Base-by-base conservation (phyloP, 1,139 yeast species). In the Magnusiomyces suaveolens region DNA sequence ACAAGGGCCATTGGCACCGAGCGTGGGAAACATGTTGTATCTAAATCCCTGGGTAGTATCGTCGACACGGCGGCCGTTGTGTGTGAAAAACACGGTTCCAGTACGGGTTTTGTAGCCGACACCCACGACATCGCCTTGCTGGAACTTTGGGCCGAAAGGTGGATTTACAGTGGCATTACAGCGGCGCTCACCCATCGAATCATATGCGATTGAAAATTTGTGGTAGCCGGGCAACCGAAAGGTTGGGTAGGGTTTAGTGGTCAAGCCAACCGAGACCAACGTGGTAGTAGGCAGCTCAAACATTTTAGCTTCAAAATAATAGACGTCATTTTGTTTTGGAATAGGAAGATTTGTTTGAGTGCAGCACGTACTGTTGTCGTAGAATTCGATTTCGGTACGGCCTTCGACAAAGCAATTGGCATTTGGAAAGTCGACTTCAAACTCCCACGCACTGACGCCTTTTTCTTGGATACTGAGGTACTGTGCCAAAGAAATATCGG, bases 361-460 rank as follows among this genome's bases (percentile, higher is more conserved):
- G 14, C 94, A 85, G 58, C 94, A 82, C 58, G 82, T 83, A 54
- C 80, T 78, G 63, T 77, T 79, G 59, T 76, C 80, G 64, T 79
- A 76, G 64, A 92, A 92, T 54, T 83, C 82, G 53, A 92, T 72
- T 67, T 92, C 97, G 1, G 84, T 81, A 62, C 85, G 83, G 64
- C 84, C 83, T 54, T 81, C 77, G 23, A 90, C 84, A 57, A 79
- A 62, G 78, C 85, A 68, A 77, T 82, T 64, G 50, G 67, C 67
- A 78, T 81, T 18, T 74, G 66, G 66, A 49, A 69, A 66, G 64
- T 88, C 90, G 48, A 87, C 87, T 57, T 79, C 79, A 66, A 94
- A 92, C 64, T 88, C 95, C 94, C 95, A 92, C 0, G 98, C 98
- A 32, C 79, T 74, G 0, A 94, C 84, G 0, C 97, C 99, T 68